Percentiles rank a stretch among this genome's conserved stretches.
phyloP scores from a whole-genome alignment of 2,329 filamentous ascomycete species.

The Tolypocladium tropicale region DNA sequence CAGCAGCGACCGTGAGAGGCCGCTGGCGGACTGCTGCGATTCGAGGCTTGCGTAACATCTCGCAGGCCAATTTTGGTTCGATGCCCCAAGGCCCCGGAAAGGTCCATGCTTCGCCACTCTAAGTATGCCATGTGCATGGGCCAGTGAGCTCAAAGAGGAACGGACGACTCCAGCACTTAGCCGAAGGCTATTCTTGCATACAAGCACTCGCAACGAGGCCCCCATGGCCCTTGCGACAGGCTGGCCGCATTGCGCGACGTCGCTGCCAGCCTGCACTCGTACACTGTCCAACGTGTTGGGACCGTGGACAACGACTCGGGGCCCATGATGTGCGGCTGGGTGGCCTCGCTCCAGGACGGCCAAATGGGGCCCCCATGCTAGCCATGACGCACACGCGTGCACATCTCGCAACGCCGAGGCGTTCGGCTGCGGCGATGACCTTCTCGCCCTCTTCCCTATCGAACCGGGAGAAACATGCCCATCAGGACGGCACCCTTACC shows the following conservation, averaged over 20 bases:
- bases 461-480: background rate
- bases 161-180: background rate
- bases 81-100: background rate
- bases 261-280: background rate
- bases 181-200: background rate
- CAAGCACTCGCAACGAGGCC: too few relatives aligned
- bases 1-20: background rate
- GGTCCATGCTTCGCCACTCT: constrained; percentile 2
- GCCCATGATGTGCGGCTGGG: background rate
- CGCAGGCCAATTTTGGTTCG: background rate
- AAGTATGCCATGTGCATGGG: background rate
- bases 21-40: background rate
- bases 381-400: constrained; percentile 3
- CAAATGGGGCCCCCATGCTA: constrained; percentile 1
- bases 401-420: background rate
- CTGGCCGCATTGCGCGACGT: background rate
- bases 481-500: too few relatives aligned
- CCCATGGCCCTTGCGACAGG: background rate
- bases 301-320: background rate
- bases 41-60: background rate
- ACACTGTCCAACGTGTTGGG: background rate
- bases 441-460: background rate
- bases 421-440: background rate
- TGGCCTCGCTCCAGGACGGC: background rate
- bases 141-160: background rate